These are phyloP conservation scores for Leishmania mexicana DNA, from an alignment of 208 protist species.

Conservation along the genomic window DNA sequence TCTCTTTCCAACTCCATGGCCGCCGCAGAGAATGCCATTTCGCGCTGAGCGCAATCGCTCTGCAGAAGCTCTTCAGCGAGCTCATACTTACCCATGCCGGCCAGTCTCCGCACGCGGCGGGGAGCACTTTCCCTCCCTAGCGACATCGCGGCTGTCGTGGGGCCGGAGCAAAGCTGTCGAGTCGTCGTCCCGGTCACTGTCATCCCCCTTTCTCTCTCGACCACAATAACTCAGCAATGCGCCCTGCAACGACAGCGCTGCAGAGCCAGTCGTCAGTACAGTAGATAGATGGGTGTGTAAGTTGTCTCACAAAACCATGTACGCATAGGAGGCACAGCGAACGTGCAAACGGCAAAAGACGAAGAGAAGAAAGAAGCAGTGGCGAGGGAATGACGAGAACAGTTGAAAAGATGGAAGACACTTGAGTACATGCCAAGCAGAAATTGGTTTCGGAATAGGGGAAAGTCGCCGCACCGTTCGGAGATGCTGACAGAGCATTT, in stretches of 20 bases:
- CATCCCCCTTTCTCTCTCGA: not conserved
- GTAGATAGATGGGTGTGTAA: not conserved
- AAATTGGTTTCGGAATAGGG: not conserved
- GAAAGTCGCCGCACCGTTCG: not conserved
- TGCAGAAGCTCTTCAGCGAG: conserved; percentile 30
- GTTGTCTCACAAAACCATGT: not conserved
- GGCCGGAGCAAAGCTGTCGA: not conserved
- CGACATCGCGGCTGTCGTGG: conserved; percentile 5
- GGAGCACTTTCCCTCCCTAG: not conserved
- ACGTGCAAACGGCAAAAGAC: not conserved
- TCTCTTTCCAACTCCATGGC: conserved; percentile 42
- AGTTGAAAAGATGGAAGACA: not conserved
- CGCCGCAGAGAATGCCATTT: conserved; percentile 13
- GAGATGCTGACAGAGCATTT: not conserved
- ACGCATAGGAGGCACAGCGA: not conserved
- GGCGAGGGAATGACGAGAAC: not conserved
- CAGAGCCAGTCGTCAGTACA: not conserved
- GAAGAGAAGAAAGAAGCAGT: not conserved
- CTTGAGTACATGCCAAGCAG: not conserved
- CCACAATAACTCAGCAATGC: not conserved
- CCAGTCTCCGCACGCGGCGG: conserved; percentile 30
- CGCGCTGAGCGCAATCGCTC: conserved; percentile 9
- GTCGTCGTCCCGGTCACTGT: not conserved
- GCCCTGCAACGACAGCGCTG: not conserved
- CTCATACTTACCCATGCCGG: conserved; percentile 35